Conservation (phyloP, 2,329 filamentous ascomycete species). For the Ceratocystis colombiana region DNA sequence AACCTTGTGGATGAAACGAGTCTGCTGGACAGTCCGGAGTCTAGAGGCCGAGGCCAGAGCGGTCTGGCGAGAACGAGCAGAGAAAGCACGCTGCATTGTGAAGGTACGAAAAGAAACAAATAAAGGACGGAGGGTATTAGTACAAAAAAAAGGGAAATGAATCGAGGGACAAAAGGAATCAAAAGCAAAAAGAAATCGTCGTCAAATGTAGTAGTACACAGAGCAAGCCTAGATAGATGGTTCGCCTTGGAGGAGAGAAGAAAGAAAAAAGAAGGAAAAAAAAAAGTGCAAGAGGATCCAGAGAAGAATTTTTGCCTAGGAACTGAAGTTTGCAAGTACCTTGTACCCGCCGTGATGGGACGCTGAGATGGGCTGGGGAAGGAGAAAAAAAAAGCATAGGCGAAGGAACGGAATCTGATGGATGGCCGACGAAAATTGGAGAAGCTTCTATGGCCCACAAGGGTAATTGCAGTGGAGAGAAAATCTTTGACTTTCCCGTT, state of each 20-base stretch:
- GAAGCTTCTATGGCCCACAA: slow-evolving; percentile 27
- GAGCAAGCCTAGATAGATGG: slow-evolving; percentile 20
- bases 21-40: slow-evolving; percentile 66
- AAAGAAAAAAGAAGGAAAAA: slow-evolving; percentile 26
- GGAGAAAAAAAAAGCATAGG: slow-evolving; percentile 21
- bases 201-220: slow-evolving; percentile 22
- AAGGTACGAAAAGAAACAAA: slow-evolving; percentile 30
- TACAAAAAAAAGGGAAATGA: slow-evolving; percentile 28
- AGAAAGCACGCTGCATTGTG: slow-evolving; percentile 92
- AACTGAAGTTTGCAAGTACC: slow-evolving; percentile 11
- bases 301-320: slow-evolving; percentile 17
- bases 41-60: slow-evolving; percentile 61
- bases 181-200: slow-evolving; percentile 1
- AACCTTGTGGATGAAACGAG: slow-evolving; percentile 97
- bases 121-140: slow-evolving; percentile 26
- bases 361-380: slow-evolving; percentile 16
- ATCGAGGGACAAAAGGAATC: slow-evolving; percentile 7
- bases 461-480: background rate
- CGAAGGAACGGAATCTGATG: slow-evolving; percentile 15
- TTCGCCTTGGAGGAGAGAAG: slow-evolving; percentile 16
- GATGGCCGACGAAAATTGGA: slow-evolving; percentile 26
- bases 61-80: slow-evolving; percentile 68
- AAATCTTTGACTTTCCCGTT: background rate
- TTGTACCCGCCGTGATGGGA: background rate
- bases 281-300: slow-evolving; percentile 22